These are phyloP conservation scores for Linnemannia hyalina DNA, from an alignment of 192 early-diverging fungal genomes.

Conservation along the genomic window DNA sequence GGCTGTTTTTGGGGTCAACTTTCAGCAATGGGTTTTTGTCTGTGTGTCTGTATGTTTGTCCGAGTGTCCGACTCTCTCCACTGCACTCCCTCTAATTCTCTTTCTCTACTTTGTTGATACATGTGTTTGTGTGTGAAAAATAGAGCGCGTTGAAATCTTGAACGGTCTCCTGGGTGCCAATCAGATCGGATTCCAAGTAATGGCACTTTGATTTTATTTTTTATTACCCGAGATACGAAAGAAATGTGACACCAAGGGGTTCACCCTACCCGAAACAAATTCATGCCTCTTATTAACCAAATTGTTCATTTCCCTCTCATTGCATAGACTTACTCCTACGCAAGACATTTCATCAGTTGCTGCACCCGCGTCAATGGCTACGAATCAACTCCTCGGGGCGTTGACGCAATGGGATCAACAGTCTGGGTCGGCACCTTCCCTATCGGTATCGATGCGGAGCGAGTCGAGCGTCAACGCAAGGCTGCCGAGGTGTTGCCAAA, in stretches of 20 bases:
- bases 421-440: slow-evolving; percentile 93
- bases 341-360: slow-evolving; percentile 91
- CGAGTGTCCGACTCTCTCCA: no score
- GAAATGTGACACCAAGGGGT: neutral
- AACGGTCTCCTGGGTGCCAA: slow-evolving; percentile 91
- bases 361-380: slow-evolving; percentile 94
- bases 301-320: neutral
- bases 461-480: slow-evolving; percentile 74
- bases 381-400: slow-evolving; percentile 93
- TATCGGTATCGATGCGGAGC: slow-evolving; percentile 93
- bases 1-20: no score
- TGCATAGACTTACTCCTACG: slow-evolving; percentile 89
- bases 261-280: neutral
- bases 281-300: neutral
- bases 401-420: slow-evolving; percentile 86
- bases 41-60: no score
- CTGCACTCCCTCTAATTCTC: neutral
- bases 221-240: neutral
- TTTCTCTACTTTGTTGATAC: neutral
- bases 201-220: neutral
- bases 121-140: slow-evolving; percentile 1
- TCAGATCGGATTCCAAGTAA: slow-evolving; percentile 92
- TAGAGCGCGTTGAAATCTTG: slow-evolving; percentile 86
- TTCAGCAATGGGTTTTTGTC: no score
- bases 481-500: slow-evolving; percentile 78